Percentiles rank a stretch among this genome's conserved stretches.
Evolutionary conservation across 305 asterid genomes (phyloP).

Genomic region (Fraxinus nigra): DNA sequence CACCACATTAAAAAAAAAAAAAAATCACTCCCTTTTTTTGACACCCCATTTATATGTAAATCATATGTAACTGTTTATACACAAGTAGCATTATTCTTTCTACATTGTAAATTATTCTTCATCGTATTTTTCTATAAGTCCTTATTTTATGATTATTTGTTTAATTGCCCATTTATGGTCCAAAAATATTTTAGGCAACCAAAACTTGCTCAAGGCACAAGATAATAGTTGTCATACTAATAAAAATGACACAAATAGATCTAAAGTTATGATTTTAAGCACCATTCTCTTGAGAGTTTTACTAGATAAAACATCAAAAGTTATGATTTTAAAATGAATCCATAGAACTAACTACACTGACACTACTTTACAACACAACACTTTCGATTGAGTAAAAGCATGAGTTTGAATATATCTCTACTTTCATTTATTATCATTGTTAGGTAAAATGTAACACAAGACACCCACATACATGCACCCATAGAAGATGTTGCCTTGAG

Average conservation of each 20-base stretch:
- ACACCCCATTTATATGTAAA: background rate
- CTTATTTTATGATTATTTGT: background rate
- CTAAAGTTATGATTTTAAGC: background rate
- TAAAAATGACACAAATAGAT: background rate
- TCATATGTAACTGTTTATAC: background rate
- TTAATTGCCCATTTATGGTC: background rate
- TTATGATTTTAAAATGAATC: background rate
- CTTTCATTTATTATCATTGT: background rate
- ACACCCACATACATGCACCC: background rate
- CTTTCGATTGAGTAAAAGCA: background rate
- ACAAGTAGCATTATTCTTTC: background rate
- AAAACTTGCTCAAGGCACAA: background rate
- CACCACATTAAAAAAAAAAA: background rate
- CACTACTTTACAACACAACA: background rate
- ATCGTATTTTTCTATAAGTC: background rate
- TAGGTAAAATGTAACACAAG: background rate
- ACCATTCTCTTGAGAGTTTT: background rate
- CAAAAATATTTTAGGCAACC: background rate
- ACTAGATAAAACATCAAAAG: background rate
- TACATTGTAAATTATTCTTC: background rate
- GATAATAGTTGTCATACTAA: background rate
- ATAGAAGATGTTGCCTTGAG: slow-evolving; percentile 4
- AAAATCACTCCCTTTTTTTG: background rate
- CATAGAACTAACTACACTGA: background rate
- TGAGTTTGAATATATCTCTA: background rate